Base-by-base conservation (phyloP, 768 basidiomycete genomes). In the Hemileccinum rubropunctum region DNA sequence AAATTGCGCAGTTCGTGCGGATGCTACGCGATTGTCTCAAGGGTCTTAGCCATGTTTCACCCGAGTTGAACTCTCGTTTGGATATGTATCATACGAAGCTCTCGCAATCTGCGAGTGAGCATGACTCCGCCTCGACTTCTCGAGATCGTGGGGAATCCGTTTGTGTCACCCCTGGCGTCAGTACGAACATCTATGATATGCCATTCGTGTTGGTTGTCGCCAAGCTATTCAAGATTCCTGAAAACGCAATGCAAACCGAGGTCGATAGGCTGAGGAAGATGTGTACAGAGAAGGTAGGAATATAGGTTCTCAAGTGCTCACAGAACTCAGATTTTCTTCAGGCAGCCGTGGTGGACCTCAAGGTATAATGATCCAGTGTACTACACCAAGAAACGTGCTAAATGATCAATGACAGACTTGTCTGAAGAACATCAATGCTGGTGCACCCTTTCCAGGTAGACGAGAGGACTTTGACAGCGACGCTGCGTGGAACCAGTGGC, bases 371-470 rank as follows among this genome's bases (percentile, higher is more conserved):
- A 34, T 27, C 17, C 30, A 12, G 8, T 15, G 4, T 27, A 15
- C 15, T 32, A 18, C 35, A 15, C 27, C 48, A 33, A 26, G 6
- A 15, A 10, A 15, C 45, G 37, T 47, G 40, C 58, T 50, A 57
- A 38, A 28, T 23, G 34, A 48, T 48, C 60, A 32, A 35, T 12
- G 18, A 35, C 38, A 64, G 89, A 89, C 88, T 32, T 94, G 89
- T 63, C 73, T 98, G 47, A 95, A 95, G 73, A 90, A 92, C 56
- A 88, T 98, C 62, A 90, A 87, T 47, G 85, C 88, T 13, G 88
- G 91, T 21, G 76, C 79, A 12, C 72, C 87, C 1, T 95, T 95
- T 63, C 93, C 94, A 1, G 91, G 89, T 17, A 80, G 86, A 44
- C 77, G 88, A 56, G 86, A 91, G 54, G 94, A 98, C 65, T 98